Evolutionary conservation across 176 grass and related monocot genomes (phyloP).

Genomic region (Metroxylon sagu): DNA sequence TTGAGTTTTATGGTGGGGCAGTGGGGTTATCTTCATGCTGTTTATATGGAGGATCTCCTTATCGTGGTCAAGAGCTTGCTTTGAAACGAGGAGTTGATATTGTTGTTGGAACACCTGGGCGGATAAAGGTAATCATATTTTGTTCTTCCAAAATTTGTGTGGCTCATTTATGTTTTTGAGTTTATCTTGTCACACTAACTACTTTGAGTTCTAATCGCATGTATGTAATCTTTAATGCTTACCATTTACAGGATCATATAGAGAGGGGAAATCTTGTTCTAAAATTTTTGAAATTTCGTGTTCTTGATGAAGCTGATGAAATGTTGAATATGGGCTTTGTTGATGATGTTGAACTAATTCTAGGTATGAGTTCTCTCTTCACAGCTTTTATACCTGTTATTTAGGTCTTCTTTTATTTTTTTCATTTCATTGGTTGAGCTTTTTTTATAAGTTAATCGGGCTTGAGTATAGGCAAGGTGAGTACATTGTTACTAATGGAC

Average conservation of each 20-base stretch:
- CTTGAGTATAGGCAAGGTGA: no score
- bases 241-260: conserved; percentile 50
- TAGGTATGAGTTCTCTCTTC: conserved; percentile 37
- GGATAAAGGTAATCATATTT: conserved; percentile 54
- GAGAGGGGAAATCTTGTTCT: conserved; percentile 64
- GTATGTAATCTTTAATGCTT: no score
- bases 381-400: neutral
- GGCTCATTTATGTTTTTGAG: neutral
- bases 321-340: conserved; percentile 99
- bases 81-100: conserved; percentile 72
- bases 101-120: conserved; percentile 89
- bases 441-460: no score
- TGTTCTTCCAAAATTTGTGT: neutral
- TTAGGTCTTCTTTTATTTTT: no score
- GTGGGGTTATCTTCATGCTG: conserved; percentile 69
- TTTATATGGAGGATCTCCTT: conserved; percentile 79
- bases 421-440: no score
- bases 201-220: no score
- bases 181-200: no score
- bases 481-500: no score
- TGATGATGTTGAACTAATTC: conserved; percentile 94
- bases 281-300: conserved; percentile 70
- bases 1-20: conserved; percentile 61
- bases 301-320: conserved; percentile 99
- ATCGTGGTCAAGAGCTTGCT: conserved; percentile 56